Base-by-base conservation (phyloP, 257 asterid genomes). In the Fraxinus cuspidata region DNA sequence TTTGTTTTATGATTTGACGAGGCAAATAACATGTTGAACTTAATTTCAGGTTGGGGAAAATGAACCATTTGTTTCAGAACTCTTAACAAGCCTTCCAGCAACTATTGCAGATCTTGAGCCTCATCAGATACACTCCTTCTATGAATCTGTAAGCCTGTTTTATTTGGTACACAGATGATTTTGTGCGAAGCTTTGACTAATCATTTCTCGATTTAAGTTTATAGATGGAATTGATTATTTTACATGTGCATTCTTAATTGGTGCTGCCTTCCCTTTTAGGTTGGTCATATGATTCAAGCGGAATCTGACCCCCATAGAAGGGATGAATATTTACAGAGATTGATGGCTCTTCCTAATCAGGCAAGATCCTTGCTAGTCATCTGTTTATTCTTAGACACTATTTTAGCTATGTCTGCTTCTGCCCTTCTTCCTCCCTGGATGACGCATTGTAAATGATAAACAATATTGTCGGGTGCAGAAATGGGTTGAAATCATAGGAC, bases 341-440 rank as follows among this genome's bases (percentile, higher is more conserved):
- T 96, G 89, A 96, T 96, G 99, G 87, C 81, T 58, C 97, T 92
- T 82, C 99, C 99, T 74, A 93, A 96, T 81, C 98, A 90, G 91
- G 99, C 86, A 84, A 73, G 79, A 44, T 76, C 70, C 65, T 60
- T 49, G 49, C 3, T 58, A 49, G 19, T 74, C 78, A 44, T 70
- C 28, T 77, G 37, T 60, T 77, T 81, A 56, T 60, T 60, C 65
- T 75, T 18, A 70, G 28, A 69, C 16, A 65, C 66, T 74, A 10
- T 44, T 64, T 71, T 63, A 2, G 68, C 32, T 25, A 25, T 60
- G 68, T 10, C 32, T 21, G 34, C 32, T 25, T 23, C 44, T 16
- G 25, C 72, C n/a, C 73, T 75, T 63, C 71, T 51, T 72, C 44
- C 79, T 63, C 49, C 73, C 11, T 12, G 16, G 68, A 21, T 23